Evolutionary conservation across 176 grass and related monocot genomes (phyloP).

Genomic region (Aegilops bicornis): DNA sequence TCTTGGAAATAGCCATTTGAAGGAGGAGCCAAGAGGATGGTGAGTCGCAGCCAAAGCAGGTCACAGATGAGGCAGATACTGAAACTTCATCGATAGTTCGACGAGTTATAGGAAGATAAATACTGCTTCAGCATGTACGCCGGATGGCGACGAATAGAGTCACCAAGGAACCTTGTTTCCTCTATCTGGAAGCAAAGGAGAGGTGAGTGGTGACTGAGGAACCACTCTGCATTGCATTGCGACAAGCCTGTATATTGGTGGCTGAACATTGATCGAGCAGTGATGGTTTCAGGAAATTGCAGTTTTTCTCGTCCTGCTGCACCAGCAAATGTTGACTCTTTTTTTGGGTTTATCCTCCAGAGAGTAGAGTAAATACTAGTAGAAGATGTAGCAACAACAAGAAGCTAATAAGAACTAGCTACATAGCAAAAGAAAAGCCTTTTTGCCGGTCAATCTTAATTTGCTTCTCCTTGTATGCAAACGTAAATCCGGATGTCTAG

Average conservation of each 20-base stretch:
- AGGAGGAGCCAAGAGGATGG: slow-evolving; percentile 59
- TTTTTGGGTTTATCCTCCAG: slow-evolving; percentile 22
- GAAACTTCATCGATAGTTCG: background rate
- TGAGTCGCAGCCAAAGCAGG: slow-evolving; percentile 19
- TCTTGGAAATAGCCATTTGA: slow-evolving; percentile 38
- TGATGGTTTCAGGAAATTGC: slow-evolving; percentile 23
- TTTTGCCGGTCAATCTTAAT: slow-evolving; percentile 35
- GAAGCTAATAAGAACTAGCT: slow-evolving; percentile 39
- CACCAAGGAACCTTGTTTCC: slow-evolving; percentile 34
- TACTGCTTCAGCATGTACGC: background rate
- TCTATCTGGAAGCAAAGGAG: slow-evolving; percentile 25
- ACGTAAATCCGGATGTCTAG: background rate
- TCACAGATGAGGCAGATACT: slow-evolving; percentile 27
- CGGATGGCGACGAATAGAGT: slow-evolving; percentile 18
- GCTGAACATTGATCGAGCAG: slow-evolving; percentile 9
- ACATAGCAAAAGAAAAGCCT: slow-evolving; percentile 26
- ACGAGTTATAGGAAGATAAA: slow-evolving; percentile 9
- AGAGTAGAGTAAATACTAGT: slow-evolving; percentile 26
- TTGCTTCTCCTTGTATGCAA: slow-evolving; percentile 16
- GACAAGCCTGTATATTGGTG: slow-evolving; percentile 33
- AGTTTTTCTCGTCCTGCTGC: slow-evolving; percentile 44
- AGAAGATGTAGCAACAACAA: slow-evolving; percentile 39
- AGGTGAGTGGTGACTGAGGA: slow-evolving; percentile 27
- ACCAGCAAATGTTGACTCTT: slow-evolving; percentile 45
- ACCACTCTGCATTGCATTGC: slow-evolving; percentile 3